Conservation (phyloP, 202 grass and related monocot genomes). For the Tripidium arundinaceum region DNA sequence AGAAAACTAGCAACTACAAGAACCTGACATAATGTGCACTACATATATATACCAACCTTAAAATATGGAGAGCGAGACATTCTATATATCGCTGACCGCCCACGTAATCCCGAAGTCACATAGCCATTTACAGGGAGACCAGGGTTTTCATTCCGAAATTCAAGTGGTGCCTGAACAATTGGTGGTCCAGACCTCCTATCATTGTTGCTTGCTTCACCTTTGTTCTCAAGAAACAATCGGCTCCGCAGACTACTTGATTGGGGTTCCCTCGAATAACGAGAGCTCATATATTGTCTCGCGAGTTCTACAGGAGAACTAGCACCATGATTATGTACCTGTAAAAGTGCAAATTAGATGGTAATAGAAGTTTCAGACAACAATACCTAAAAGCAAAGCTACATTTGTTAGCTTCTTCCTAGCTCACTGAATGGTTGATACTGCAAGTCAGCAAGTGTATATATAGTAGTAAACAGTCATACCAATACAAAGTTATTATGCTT, state of each 20-base stretch:
- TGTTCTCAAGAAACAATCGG: slow-evolving; percentile 32
- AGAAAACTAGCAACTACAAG: neutral
- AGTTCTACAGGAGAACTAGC: slow-evolving; percentile 40
- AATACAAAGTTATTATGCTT: neutral
- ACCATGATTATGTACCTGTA: slow-evolving; percentile 22
- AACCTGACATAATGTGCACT: neutral
- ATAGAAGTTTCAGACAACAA: neutral
- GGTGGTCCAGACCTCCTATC: slow-evolving; percentile 27
- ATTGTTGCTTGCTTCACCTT: slow-evolving; percentile 42
- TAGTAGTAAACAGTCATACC: neutral
- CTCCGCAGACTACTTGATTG: slow-evolving; percentile 29
- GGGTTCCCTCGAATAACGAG: slow-evolving; percentile 24
- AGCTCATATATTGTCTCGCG: slow-evolving; percentile 50
- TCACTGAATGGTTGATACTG: slow-evolving; percentile 9
- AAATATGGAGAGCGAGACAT: slow-evolving; percentile 78
- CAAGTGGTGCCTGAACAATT: slow-evolving; percentile 25
- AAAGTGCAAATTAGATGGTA: slow-evolving; percentile 6
- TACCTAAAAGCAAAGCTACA: neutral
- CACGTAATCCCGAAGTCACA: slow-evolving; percentile 45
- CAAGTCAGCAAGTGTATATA: neutral
- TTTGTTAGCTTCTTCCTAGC: slow-evolving; percentile 23
- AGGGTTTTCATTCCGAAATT: slow-evolving; percentile 35
- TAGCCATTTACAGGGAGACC: slow-evolving; percentile 45
- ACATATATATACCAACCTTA: slow-evolving; percentile 53
- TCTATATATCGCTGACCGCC: slow-evolving; percentile 67